These are phyloP conservation scores for Phalaenopsis aphrodite DNA, from an alignment of 106 monocot genomes.

Conservation along the genomic window DNA sequence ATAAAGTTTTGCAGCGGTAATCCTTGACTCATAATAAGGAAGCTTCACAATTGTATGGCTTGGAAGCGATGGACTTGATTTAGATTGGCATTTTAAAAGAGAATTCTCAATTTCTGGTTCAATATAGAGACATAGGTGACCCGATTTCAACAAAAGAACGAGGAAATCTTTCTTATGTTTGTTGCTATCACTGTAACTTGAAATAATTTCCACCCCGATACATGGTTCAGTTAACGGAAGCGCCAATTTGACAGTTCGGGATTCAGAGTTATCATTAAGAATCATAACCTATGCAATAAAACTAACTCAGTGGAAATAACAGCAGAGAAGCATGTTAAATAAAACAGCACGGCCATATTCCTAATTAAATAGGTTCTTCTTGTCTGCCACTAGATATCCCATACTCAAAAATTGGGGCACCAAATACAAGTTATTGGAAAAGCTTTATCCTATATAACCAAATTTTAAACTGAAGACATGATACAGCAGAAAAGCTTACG, in stretches of 20 bases:
- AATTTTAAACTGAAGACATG: background rate
- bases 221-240: conserved; percentile 82
- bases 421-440: background rate
- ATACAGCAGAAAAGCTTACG: too few relatives aligned
- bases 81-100: conserved; percentile 50
- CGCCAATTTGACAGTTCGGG: conserved; percentile 58
- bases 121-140: conserved; percentile 47
- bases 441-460: background rate
- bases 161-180: conserved; percentile 56
- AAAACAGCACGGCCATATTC: background rate
- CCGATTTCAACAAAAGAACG: conserved; percentile 66
- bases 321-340: background rate
- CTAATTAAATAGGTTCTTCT: background rate
- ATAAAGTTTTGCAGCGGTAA: conserved; percentile 48
- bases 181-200: conserved; percentile 30
- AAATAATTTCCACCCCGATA: conserved; percentile 52
- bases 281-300: conserved; percentile 41
- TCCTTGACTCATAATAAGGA: conserved; percentile 49
- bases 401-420: background rate
- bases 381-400: background rate
- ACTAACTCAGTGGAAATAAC: background rate
- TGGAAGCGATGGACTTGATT: conserved; percentile 42
- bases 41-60: conserved; percentile 35
- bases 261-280: conserved; percentile 71
- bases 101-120: conserved; percentile 73